Percentiles rank a stretch among this genome's conserved stretches.
phyloP scores from a whole-genome alignment of 352 stramenopile species.

The Pythium biforme region DNA sequence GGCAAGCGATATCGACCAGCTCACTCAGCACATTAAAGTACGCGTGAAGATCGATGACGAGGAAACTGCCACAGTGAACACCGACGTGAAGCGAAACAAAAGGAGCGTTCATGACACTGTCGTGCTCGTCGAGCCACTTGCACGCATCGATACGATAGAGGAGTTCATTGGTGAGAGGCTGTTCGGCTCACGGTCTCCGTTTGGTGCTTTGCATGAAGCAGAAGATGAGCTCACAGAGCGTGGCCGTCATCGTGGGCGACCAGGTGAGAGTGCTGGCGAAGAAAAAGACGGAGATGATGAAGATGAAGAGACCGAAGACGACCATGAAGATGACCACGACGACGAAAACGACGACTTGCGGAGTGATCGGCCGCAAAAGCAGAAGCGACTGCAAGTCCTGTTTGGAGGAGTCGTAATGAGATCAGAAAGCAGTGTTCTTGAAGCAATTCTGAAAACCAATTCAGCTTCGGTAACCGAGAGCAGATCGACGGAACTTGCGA shows the following conservation, averaged over 20 bases:
- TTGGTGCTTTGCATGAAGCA: slow-evolving; percentile 37
- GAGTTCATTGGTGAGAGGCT: slow-evolving; percentile 72
- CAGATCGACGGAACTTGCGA: slow-evolving; percentile 1
- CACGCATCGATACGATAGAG: slow-evolving; percentile 75
- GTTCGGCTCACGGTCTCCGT: slow-evolving; percentile 42
- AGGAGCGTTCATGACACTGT: slow-evolving; percentile 58
- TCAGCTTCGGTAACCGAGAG: not conserved
- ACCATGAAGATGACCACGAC: slow-evolving; percentile 4
- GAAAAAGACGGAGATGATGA: slow-evolving; percentile 11
- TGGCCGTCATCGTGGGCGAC: slow-evolving; percentile 19
- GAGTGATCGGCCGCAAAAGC: slow-evolving; percentile 18
- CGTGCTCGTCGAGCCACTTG: slow-evolving; percentile 73
- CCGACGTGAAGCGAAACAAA: slow-evolving; percentile 36
- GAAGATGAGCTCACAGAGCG: slow-evolving; percentile 18
- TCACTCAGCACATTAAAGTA: slow-evolving; percentile 76
- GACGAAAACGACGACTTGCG: slow-evolving; percentile 19
- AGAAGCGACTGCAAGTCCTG: slow-evolving; percentile 35
- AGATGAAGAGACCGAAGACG: not conserved
- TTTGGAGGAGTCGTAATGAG: slow-evolving; percentile 38
- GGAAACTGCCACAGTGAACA: slow-evolving; percentile 6
- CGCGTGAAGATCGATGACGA: slow-evolving; percentile 58
- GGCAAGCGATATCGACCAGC: slow-evolving; percentile 51
- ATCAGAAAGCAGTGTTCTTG: slow-evolving; percentile 55
- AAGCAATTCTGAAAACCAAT: slow-evolving; percentile 55
- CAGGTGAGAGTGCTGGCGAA: slow-evolving; percentile 18